phyloP scores from a whole-genome alignment of 176 grass and related monocot species.

The Ampelocalamus luodianensis region DNA sequence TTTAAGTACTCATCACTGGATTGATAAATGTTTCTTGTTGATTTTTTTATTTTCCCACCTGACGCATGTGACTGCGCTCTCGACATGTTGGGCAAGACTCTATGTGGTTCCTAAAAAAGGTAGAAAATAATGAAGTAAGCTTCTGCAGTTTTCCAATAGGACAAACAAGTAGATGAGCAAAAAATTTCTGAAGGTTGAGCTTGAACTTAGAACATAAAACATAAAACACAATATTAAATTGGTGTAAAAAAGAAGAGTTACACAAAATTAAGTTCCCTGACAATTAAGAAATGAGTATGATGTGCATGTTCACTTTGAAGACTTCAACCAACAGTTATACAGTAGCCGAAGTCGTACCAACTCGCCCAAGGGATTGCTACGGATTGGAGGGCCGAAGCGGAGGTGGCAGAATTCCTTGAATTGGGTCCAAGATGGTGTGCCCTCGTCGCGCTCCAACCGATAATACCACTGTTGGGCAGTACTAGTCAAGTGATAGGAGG shows the following conservation, averaged over 20 bases:
- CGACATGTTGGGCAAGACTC: conserved; percentile 35
- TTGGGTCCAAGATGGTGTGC: too few species aligned
- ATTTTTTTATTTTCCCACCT: conserved; percentile 96
- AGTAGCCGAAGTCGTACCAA: background rate
- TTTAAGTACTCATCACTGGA: conserved; percentile 40
- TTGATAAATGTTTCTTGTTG: conserved; percentile 39
- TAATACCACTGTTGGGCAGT: too few species aligned
- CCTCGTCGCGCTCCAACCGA: too few species aligned
- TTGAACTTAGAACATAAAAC: background rate
- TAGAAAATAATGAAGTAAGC: conserved; percentile 30
- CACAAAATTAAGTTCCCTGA: background rate
- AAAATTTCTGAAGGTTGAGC: conserved; percentile 28
- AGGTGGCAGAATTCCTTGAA: too few species aligned
- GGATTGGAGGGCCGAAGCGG: too few species aligned
- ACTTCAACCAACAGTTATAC: conserved; percentile 21
- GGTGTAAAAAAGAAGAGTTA: background rate
- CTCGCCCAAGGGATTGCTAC: too few species aligned
- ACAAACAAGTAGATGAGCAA: conserved; percentile 13
- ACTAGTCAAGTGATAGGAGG: too few species aligned
- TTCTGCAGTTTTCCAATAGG: conserved; percentile 25
- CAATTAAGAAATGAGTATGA: background rate
- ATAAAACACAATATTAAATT: conserved; percentile 8
- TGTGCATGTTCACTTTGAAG: conserved; percentile 20
- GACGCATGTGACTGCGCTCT: conserved; percentile 50
- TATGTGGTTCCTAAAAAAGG: conserved; percentile 66